Base-by-base conservation (phyloP, 2,329 filamentous ascomycete genomes). In the Sphaerulina populicola region DNA sequence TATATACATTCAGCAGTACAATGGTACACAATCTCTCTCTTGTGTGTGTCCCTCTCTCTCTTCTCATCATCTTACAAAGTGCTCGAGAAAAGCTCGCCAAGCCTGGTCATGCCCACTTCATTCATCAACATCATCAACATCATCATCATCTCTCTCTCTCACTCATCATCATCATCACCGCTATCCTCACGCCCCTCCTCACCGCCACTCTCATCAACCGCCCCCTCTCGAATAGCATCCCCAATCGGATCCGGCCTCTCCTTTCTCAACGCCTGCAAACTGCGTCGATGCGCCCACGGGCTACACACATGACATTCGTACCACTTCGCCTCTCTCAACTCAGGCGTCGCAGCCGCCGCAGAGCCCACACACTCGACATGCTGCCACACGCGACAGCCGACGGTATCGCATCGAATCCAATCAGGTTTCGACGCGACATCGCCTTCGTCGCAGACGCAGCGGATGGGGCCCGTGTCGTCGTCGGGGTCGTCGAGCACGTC, bases 371-470 rank as follows among this genome's bases (percentile, higher is more conserved):
- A 66, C 2, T 18, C 35, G 9, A 52, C 42, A 41, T 66, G 63
- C 59, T 66, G 62, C 63, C 64, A 66, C 8, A 63, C 63, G 15
- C 23, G 21, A 31, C 63, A 65, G 14, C 37, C 36, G 3, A 27
- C 39, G 3, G 21, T 42, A 11, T 63, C 61, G 54, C 63, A 65
- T 3, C 38, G 45, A 7, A 64, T 41, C 57, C 60, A 63, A 4
- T 56, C 47, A 6, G 42, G 45, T 21, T 44, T 38, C 21, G 55
- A 53, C 2, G 38, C 46, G 27, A 51, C 43, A 23, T 60, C 53
- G 47, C 61, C 49, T 9, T 44, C 50, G n/a, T 61, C 62, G 41
- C 64, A 66, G 33, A 62, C 52, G 47, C 63, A 66, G 18, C 63
- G 61, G 7, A 64, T 54, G 2, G 55, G 44, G 4, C 54, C 58